Conservation (phyloP, 106 monocot genomes). For the Dioscorea dumetorum region DNA sequence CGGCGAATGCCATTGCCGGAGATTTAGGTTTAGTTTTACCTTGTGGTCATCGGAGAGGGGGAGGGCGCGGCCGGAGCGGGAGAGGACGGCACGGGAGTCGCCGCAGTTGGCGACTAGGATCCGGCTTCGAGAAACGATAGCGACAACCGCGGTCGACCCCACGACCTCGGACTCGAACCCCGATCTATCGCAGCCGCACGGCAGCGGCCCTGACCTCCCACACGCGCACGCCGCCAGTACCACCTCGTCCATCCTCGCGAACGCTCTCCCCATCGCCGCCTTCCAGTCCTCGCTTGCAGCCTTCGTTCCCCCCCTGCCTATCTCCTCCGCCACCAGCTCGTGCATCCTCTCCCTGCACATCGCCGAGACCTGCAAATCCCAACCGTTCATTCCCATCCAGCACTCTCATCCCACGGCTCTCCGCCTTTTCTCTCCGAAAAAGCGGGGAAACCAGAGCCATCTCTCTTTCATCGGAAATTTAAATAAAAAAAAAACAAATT, state of each 20-base stretch:
- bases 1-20: background rate
- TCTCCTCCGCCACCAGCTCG: slow-evolving; percentile 53
- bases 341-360: slow-evolving; percentile 77
- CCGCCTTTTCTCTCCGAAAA: background rate
- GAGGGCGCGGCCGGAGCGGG: slow-evolving; percentile 44
- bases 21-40: slow-evolving; percentile 19
- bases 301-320: slow-evolving; percentile 12
- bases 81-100: slow-evolving; percentile 66
- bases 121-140: slow-evolving; percentile 19
- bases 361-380: slow-evolving; percentile 45
- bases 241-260: slow-evolving; percentile 38
- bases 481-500: background rate
- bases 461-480: background rate
- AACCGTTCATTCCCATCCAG: background rate
- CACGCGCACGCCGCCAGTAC: slow-evolving; percentile 43
- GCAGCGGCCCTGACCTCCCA: slow-evolving; percentile 15
- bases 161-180: slow-evolving; percentile 30
- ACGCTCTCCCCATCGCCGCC: slow-evolving; percentile 28
- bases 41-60: slow-evolving; percentile 81
- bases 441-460: background rate
- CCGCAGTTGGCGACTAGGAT: slow-evolving; percentile 65
- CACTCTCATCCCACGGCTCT: background rate
- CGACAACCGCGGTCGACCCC: slow-evolving; percentile 49
- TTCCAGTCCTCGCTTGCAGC: background rate
- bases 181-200: slow-evolving; percentile 33